Base-by-base conservation (phyloP, 345 rosid species). In the Anastatica hierochuntica region DNA sequence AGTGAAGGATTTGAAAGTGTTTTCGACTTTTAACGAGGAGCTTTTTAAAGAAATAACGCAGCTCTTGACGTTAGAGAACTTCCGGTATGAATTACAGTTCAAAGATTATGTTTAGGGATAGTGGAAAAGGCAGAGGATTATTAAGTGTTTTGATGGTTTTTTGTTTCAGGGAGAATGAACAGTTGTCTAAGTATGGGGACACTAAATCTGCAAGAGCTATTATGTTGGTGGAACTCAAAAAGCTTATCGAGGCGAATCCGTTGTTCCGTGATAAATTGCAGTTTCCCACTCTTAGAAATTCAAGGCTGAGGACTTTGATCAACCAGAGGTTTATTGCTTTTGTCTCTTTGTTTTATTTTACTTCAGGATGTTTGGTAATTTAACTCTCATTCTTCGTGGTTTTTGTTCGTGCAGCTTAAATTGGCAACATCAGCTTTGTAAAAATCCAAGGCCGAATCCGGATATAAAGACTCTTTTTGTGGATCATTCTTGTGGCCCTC, bases 381-480 rank as follows among this genome's bases (percentile, higher is more conserved):
- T 56, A 18, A 15, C 30, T 37, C 45, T n/a, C n/a, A n/a, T n/a
- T n/a, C n/a, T n/a, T n/a, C n/a, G n/a, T n/a, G n/a, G n/a, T n/a
- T n/a, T n/a, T n/a, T n/a, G n/a, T n/a, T n/a, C n/a, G n/a, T n/a
- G 42, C 56, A 74, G 78, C 62, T 59, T 74, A 36, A 74, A 66
- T 54, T 70, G 72, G 74, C 77, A 74, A 55, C 74, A 74, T 43
- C 74, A 69, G 38, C 74, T 73, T 19, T 73, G 77, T 60, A 73
- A 73, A 66, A 69, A 73, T 37, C 74, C 72, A 14, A 69, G 74
- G 62, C 48, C 74, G 20, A 73, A 73, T 23, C 77, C 74, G 1
- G 77, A 73, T 46, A 73, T 73, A 27, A 73, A 73, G 47, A 69
- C 77, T 34, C 63, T 73, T 23, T 65, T 73, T 62, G 60, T 69